Base-by-base conservation (phyloP, 331 rosid species). In the Telfairia occidentalis region DNA sequence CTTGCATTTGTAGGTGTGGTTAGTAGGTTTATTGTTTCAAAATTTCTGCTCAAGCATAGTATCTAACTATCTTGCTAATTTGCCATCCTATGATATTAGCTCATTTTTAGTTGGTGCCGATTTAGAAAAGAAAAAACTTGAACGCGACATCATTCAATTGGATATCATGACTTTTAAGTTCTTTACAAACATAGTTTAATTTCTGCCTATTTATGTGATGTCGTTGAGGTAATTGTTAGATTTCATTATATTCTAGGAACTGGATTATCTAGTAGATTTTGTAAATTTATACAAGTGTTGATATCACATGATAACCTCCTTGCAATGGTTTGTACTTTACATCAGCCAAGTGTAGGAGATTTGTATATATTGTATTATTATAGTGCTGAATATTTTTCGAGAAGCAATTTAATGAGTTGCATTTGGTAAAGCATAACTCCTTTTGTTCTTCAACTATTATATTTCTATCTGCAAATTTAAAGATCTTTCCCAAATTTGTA, bases 1-100 rank as follows among this genome's bases (percentile, higher is more conserved):
- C 46, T 18, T 69, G 35, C 53, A 69, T 69, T 69, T 69, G 57
- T 23, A 45, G 57, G 50, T 69, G 73, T 42, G 23, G 24, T 71
- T 71, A 12, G 43, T 46, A 18, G 10, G 59, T n/a, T 46, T 16
- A 26, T 15, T 29, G 42, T 55, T 35, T 38, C 2, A 24, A 2
- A 18, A 1, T 74, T 74, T 54, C 26, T 55, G 5, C 26, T 16
- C 28, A 48, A 46, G 59, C 24, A 32, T 46, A 46, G 59, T 15
- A 32, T 46, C 16, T 71, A 70, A 46, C 18, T 71, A 46, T 32
- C 35, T 46, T 26, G 23, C 18, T 46, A 48, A 16, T 71, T 16
- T 46, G 15, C 55, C 15, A 42, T 21, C 24, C 7, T 5, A 10
- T 65, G 72, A 21, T 65, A 65, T 65, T 65, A 21, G 24, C 73